phyloP scores from a whole-genome alignment of 108 stramenopile species.

The Asterionellopsis glacialis region DNA sequence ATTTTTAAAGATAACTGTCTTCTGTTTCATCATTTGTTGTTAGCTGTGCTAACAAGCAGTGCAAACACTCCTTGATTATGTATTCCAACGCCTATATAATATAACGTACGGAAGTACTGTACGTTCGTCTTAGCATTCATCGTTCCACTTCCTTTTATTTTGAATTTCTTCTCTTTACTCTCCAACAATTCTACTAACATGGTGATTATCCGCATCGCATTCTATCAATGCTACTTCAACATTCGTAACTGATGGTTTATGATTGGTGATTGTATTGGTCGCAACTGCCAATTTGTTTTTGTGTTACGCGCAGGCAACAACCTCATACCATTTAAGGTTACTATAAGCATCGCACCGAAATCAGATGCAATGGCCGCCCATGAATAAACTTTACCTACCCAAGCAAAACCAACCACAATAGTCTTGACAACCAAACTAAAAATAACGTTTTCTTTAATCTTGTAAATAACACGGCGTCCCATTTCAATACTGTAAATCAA shows the following conservation, averaged over 20 bases:
- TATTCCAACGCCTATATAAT: no score
- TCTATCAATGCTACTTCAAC: not conserved
- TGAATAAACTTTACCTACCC: slow-evolving; percentile 44
- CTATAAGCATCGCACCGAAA: slow-evolving; percentile 76
- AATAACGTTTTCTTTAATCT: slow-evolving; percentile 62
- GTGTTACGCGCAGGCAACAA: slow-evolving; percentile 40
- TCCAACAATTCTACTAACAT: no score
- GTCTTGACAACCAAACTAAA: slow-evolving; percentile 54
- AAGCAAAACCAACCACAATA: slow-evolving; percentile 58
- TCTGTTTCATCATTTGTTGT: no score
- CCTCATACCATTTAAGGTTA: slow-evolving; percentile 78
- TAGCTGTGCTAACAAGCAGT: no score
- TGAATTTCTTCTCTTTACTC: no score
- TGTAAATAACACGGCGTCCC: slow-evolving; percentile 55
- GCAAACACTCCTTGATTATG: no score
- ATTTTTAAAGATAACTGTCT: no score
- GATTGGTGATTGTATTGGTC: no score
- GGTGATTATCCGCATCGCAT: not conserved
- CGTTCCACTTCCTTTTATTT: no score
- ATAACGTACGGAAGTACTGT: no score
- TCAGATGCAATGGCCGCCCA: slow-evolving; percentile 67
- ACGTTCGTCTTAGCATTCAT: no score
- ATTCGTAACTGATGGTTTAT: not conserved
- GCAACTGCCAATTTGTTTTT: no score
- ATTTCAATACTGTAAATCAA: slow-evolving; percentile 46